These are phyloP conservation scores for Voacanga thouarsii DNA, from an alignment of 257 asterid genomes.

Conservation along the genomic window DNA sequence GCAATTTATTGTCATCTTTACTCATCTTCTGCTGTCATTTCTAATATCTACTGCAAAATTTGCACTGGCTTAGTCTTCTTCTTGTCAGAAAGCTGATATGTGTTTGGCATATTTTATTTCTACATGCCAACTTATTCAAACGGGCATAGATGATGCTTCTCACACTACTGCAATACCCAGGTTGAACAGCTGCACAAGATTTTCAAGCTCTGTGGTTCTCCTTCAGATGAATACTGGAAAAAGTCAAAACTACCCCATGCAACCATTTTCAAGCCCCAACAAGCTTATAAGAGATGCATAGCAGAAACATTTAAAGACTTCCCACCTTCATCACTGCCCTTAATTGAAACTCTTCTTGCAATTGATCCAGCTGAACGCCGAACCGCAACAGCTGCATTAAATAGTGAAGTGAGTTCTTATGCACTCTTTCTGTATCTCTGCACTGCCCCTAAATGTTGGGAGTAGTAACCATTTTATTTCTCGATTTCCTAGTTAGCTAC, in stretches of 20 bases:
- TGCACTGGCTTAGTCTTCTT: background rate
- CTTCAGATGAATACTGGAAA: constrained; percentile 81
- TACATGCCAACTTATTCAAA: background rate
- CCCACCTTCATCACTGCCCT: constrained; percentile 71
- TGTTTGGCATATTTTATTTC: background rate
- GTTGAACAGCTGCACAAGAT: constrained; percentile 93
- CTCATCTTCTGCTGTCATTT: background rate
- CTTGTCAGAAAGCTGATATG: background rate
- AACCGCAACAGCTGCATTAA: constrained; percentile 69
- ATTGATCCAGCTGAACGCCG: constrained; percentile 80
- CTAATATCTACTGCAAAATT: background rate
- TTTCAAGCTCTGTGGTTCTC: constrained; percentile 90
- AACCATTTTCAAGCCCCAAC: constrained; percentile 84
- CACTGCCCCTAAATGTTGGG: background rate
- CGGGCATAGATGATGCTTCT: background rate
- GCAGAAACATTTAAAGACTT: constrained; percentile 65
- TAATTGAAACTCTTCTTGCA: constrained; percentile 72
- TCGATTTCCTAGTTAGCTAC: background rate
- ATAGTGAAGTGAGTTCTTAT: constrained; percentile 62
- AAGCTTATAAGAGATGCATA: constrained; percentile 71
- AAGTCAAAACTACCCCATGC: constrained; percentile 81
- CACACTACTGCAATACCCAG: constrained; percentile 30
- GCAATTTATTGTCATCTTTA: background rate
- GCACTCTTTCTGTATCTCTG: background rate
- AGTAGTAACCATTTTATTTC: background rate